Evolutionary conservation across 2,329 filamentous ascomycete species (phyloP).

Genomic region (Sporothrix pseudoabietina): DNA sequence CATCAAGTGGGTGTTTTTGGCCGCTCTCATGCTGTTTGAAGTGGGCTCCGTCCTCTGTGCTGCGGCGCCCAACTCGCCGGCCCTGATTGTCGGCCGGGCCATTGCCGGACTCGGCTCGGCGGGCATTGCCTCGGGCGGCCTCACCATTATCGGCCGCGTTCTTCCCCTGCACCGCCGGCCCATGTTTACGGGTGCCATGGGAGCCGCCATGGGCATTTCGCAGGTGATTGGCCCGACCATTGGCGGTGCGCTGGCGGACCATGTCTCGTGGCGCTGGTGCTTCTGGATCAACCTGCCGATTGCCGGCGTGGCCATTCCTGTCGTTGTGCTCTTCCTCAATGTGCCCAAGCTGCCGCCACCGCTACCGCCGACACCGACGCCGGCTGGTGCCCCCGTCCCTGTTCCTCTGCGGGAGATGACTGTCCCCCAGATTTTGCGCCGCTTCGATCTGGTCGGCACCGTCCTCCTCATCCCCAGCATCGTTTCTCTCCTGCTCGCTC

Average conservation of each 20-base stretch:
- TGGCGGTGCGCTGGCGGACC: constrained; percentile 30
- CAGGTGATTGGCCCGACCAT: constrained; percentile 29
- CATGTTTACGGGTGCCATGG: constrained; percentile 28
- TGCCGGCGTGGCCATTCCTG: constrained; percentile 30
- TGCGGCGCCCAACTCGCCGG: background rate
- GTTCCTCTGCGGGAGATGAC: background rate
- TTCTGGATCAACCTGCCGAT: constrained; percentile 34
- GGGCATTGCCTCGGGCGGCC: background rate
- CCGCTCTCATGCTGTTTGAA: constrained; percentile 36
- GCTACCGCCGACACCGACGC: background rate
- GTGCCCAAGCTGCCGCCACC: constrained; percentile 32
- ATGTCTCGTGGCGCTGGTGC: constrained; percentile 32
- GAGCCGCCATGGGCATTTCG: constrained; percentile 24
- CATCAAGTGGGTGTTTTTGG: constrained; percentile 32
- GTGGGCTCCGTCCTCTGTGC: constrained; percentile 9
- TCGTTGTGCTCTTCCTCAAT: constrained; percentile 39
- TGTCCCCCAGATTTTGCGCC: background rate
- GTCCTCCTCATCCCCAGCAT: constrained; percentile 39
- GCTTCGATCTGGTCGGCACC: constrained; percentile 31
- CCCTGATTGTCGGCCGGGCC: background rate
- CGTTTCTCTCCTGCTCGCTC: constrained; percentile 51
- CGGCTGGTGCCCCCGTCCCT: background rate
- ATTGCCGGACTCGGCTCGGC: background rate
- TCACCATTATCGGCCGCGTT: background rate
- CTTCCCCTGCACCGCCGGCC: constrained; percentile 31